Evolutionary conservation across 2,329 filamentous ascomycete species (phyloP).

Genomic region (Pseudopyricularia cyperi): DNA sequence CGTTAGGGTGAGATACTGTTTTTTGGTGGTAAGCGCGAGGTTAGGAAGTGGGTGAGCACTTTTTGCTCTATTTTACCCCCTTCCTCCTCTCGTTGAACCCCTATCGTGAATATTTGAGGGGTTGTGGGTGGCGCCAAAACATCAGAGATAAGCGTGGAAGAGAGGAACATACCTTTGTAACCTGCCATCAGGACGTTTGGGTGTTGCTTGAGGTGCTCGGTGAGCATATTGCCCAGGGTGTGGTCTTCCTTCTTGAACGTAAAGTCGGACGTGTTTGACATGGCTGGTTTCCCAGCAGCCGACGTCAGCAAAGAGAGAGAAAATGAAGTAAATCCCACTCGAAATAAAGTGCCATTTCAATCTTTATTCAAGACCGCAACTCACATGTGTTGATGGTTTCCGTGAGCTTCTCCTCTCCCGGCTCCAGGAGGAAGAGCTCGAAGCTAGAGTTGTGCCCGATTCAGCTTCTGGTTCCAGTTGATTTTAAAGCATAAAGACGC

Average conservation of each 20-base stretch:
- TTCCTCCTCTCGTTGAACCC: too few species aligned
- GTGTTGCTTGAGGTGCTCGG: conserved; percentile 73
- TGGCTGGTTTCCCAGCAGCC: conserved; percentile 47
- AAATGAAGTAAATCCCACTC: too few species aligned
- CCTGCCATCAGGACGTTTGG: conserved; percentile 79
- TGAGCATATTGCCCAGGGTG: conserved; percentile 82
- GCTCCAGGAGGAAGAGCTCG: conserved; percentile 79
- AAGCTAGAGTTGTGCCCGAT: conserved; percentile 45
- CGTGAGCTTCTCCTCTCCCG: conserved; percentile 88
- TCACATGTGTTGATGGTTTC: conserved; percentile 36
- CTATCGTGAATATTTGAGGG: too few species aligned
- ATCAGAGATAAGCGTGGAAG: not conserved
- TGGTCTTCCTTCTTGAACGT: conserved; percentile 95
- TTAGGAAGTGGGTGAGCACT: too few species aligned
- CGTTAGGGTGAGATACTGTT: conserved; percentile 45
- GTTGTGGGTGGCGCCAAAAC: not conserved
- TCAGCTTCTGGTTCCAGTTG: too few species aligned
- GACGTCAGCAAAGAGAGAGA: too few species aligned
- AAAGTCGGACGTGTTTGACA: conserved; percentile 92
- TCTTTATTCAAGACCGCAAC: not conserved
- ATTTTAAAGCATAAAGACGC: too few species aligned
- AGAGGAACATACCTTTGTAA: conserved; percentile 58
- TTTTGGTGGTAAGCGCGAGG: not conserved
- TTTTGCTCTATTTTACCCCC: too few species aligned
- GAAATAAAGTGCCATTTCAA: not conserved